Evolutionary conservation across 257 asterid species (phyloP), one percentile per base, ranked within the genome.

Genomic region (Nicotiana noctiflora): DNA sequence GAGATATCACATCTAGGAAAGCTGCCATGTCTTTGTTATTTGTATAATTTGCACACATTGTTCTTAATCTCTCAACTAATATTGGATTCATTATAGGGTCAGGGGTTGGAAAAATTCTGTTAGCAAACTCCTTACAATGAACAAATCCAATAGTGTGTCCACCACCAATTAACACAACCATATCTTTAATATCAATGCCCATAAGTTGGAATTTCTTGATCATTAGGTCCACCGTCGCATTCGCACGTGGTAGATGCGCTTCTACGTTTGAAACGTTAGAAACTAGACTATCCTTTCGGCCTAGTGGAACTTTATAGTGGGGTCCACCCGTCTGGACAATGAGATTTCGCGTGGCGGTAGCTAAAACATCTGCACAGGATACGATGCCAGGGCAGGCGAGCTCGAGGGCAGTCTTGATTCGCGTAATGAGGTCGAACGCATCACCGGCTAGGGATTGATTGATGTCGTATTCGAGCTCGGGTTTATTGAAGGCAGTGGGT

Each of bases 91-190:
- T 72, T 0, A 90, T 65, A 3, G 97, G 93, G 81, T 93, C 99
- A 84, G 2, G 84, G 52, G 0, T 87, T 0, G 87, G 84, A 84
- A 81, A 93, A 79, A 95, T 83, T 25, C 98, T 34, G 53, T 87
- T 0, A 2, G 93, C 88, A 83, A 95, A 93, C 37, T 92, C 91
- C 2, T 89, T 72, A 81, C 97, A 92, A 79, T 95, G 98, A 2
- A 97, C 85, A 87, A 95, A 93, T 0, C 99, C 98, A 23, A 95
- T 83, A 2, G 97, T 95, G 85, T 93, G 99, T 49, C 78, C 78
- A 3, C 97, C 97, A 5, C 98, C 97, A 29, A 86, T n/a, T 44
- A 95, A 85, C 8, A 96, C 89, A 15, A 95, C 99, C 95, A 93
- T 90, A 51, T 95, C 99, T 75, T 84, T 85, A 2, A 88, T 77